Base-by-base conservation (phyloP, 108 stramenopile species). In the Cyclotella sp. region DNA sequence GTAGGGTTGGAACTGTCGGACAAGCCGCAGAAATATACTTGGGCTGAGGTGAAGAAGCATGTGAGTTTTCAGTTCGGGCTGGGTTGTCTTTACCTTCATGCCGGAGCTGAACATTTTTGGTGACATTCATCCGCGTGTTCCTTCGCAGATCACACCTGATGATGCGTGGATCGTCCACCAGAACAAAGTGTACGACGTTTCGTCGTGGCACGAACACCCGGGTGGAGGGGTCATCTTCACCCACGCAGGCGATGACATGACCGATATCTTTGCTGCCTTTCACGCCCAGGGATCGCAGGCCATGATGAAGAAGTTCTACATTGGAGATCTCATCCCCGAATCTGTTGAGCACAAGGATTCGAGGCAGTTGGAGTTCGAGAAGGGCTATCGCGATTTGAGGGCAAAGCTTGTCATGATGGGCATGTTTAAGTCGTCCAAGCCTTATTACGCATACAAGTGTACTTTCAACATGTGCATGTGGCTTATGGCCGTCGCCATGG, bases 211-310 rank as follows among this genome's bases (percentile, higher is more conserved):
- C 74, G 96, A 96, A 65, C 98, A 99, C 77, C 98, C 98, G 10
- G 98, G 97, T 40, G 97, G 97, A 47, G 92, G 87, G 29, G 97
- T 99, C 24, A 97, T 99, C 75, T 98, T 98, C 89, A 98, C 98
- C 41, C 96, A 97, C 71, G 99, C 99, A 8, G 99, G 99, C 55
- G 97, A 97, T 60, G 99, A 99, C 82, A 97, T 95, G 89, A 98
- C 99, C 19, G 99, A 98, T 70, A 97, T 98, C 63, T 99, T 99
- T 73, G 97, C 97, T 28, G 97, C 97, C 43, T 99, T 99, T 80
- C 99, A 99, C 86, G 97, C 97, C 1, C 84, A 90, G 16, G 93
- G 97, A 44, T 94, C 97, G 15, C 89, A 91, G 60, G 81, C 84
- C 63, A 76, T 91, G 77, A 89, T 99, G 86, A 95, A 97, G 83